A percentile compares a stretch with the other conserved stretches of the same genome.
Evolutionary conservation across 441 rosid species (phyloP).

Genomic region (Hypseocharis bilobata): DNA sequence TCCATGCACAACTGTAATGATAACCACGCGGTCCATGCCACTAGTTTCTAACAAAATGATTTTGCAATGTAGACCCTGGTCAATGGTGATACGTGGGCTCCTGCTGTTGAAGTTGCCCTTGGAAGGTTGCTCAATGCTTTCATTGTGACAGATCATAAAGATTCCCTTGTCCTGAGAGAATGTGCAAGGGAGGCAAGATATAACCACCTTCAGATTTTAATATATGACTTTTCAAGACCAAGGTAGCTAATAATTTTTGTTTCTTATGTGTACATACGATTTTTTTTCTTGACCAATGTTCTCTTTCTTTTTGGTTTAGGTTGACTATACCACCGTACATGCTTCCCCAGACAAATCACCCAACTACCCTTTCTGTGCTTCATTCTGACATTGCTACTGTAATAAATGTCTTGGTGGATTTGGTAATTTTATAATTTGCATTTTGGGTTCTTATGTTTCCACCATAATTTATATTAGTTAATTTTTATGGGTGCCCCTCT

Average conservation of each 20-base stretch:
- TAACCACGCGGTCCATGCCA: slow-evolving; percentile 4
- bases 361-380: slow-evolving; percentile 68
- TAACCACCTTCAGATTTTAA: slow-evolving; percentile 56
- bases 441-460: neutral
- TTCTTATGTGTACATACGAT: slow-evolving; percentile 6
- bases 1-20: neutral
- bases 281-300: slow-evolving; percentile 15
- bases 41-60: slow-evolving; percentile 4
- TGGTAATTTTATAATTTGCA: slow-evolving; percentile 42
- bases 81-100: slow-evolving; percentile 76
- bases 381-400: slow-evolving; percentile 66
- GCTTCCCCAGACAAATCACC: slow-evolving; percentile 82
- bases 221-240: slow-evolving; percentile 82
- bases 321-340: slow-evolving; percentile 59
- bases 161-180: slow-evolving; percentile 54
- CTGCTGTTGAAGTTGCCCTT: slow-evolving; percentile 80
- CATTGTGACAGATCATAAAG: slow-evolving; percentile 78
- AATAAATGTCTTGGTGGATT: slow-evolving; percentile 80
- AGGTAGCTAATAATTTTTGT: slow-evolving; percentile 38
- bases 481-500: too few relatives aligned
- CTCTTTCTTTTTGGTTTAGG: slow-evolving; percentile 38
- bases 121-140: slow-evolving; percentile 88
- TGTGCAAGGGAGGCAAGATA: slow-evolving; percentile 74
- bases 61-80: slow-evolving; percentile 52
- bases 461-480: slow-evolving; percentile 8